phyloP scores from a whole-genome alignment of 1,284 basidiomycete genomes.

The Exobasidium cylindrosporum region DNA sequence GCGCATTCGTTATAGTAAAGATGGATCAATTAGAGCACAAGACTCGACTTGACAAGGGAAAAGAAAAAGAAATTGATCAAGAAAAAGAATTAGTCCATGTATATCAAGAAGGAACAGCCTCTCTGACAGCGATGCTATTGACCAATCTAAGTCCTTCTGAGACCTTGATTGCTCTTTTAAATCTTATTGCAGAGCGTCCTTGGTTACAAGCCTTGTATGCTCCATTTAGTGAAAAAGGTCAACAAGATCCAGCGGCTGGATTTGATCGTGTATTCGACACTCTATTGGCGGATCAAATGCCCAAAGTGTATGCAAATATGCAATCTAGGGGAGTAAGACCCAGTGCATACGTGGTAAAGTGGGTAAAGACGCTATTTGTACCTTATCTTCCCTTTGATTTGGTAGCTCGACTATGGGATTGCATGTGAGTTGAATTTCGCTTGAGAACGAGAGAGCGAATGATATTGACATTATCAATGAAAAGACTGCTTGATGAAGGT shows the following conservation, averaged over 20 bases:
- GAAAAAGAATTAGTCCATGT: background rate
- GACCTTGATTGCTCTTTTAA: slow-evolving; percentile 82
- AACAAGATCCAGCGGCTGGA: background rate
- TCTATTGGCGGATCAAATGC: slow-evolving; percentile 84
- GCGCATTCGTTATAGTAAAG: slow-evolving; percentile 87
- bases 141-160: slow-evolving; percentile 73
- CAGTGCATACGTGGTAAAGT: slow-evolving; percentile 29
- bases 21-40: slow-evolving; percentile 48
- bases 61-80: background rate
- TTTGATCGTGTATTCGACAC: slow-evolving; percentile 80
- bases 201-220: slow-evolving; percentile 48
- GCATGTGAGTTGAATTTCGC: slow-evolving; percentile 19
- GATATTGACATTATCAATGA: background rate
- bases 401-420: slow-evolving; percentile 46
- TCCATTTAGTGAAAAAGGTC: slow-evolving; percentile 5
- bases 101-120: slow-evolving; percentile 50
- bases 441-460: background rate
- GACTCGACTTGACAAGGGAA: background rate
- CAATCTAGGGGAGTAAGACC: slow-evolving; percentile 34
- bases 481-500: slow-evolving; percentile 35
- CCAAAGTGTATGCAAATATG: slow-evolving; percentile 66
- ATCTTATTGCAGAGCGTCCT: slow-evolving; percentile 60
- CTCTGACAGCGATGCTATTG: slow-evolving; percentile 80
- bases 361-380: slow-evolving; percentile 40
- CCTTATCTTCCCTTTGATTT: slow-evolving; percentile 43